Evolutionary conservation across 768 basidiomycete genomes (phyloP).

Genomic region (Agrocybe chaxingu): DNA sequence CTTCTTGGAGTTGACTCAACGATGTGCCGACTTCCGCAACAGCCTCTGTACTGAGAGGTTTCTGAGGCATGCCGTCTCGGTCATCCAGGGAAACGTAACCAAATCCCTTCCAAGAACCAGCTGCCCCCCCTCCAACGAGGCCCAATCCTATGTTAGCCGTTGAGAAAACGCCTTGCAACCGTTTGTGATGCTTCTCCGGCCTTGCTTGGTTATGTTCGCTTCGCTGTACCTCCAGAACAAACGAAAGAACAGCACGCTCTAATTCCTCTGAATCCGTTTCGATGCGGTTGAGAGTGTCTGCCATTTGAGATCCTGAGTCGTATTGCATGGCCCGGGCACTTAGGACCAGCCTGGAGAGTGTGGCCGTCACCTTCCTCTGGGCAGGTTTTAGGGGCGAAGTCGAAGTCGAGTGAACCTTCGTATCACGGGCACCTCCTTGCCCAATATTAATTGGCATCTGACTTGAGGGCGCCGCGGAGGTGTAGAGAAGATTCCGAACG

Average conservation of each 20-base stretch:
- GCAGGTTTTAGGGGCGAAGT: constrained; percentile 71
- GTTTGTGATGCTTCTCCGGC: constrained; percentile 39
- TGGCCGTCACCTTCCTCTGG: constrained; percentile 84
- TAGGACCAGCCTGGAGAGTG: constrained; percentile 84
- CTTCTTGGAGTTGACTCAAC: constrained; percentile 48
- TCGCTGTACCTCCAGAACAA: constrained; percentile 68
- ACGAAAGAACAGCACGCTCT: constrained; percentile 65
- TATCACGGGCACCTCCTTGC: constrained; percentile 46
- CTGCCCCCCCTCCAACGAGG: constrained; percentile 76
- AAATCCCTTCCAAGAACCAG: constrained; percentile 79
- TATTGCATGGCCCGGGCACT: constrained; percentile 89
- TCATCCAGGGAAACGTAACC: constrained; percentile 69
- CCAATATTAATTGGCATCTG: constrained; percentile 58
- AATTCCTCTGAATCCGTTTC: constrained; percentile 76
- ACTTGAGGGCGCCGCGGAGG: constrained; percentile 54
- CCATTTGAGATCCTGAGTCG: constrained; percentile 60
- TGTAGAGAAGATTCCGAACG: constrained; percentile 77
- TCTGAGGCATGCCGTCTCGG: constrained; percentile 43
- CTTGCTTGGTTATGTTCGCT: constrained; percentile 36
- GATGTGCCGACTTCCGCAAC: constrained; percentile 50
- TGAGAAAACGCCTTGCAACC: constrained; percentile 59
- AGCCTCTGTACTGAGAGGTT: constrained; percentile 46
- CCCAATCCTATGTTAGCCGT: constrained; percentile 68
- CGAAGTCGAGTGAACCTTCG: constrained; percentile 37
- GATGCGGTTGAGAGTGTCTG: constrained; percentile 67